Conservation (phyloP, 345 rosid species). For the Moringa oleifera region DNA sequence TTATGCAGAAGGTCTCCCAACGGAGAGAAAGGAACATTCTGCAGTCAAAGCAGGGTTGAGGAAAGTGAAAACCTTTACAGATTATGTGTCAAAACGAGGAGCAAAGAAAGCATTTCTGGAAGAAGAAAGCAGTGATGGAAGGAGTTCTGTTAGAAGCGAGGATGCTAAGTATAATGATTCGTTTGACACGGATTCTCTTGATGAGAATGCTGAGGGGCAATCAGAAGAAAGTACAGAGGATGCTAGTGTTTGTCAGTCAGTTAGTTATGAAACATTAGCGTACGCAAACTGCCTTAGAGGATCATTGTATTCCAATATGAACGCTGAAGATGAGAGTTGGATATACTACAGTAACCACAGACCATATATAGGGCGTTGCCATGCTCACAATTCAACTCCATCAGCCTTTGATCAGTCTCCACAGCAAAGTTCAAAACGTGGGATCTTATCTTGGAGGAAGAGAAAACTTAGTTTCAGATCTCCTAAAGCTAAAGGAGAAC, state of each 20-base stretch:
- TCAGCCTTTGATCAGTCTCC: constrained; percentile 42
- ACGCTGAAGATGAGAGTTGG: constrained; percentile 65
- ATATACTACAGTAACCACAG: constrained; percentile 77
- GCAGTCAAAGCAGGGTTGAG: constrained; percentile 86
- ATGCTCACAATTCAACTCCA: constrained; percentile 34
- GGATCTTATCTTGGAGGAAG: constrained; percentile 84
- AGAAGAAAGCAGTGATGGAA: constrained; percentile 62
- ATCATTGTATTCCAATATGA: constrained; percentile 45
- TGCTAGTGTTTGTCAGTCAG: constrained; percentile 46
- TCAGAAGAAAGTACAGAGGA: constrained; percentile 69
- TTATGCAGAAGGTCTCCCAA: constrained; percentile 36
- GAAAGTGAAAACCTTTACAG: constrained; percentile 74
- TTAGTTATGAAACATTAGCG: constrained; percentile 81
- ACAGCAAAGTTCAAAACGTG: constrained; percentile 50
- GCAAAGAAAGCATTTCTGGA: constrained; percentile 62
- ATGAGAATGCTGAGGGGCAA: constrained; percentile 74
- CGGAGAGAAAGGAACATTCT: constrained; percentile 69
- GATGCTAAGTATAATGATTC: constrained; percentile 73
- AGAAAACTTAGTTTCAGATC: constrained; percentile 87
- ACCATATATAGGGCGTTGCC: constrained; percentile 53
- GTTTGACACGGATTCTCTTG: constrained; percentile 76
- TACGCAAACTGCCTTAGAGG: constrained; percentile 74
- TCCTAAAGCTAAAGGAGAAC: constrained; percentile 81
- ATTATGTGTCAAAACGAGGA: constrained; percentile 59
- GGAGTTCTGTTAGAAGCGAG: constrained; percentile 64